Percentiles rank a stretch among this genome's conserved stretches.
phyloP scores from a whole-genome alignment of 768 basidiomycete species.

The Rhizopogon vinicolor region DNA sequence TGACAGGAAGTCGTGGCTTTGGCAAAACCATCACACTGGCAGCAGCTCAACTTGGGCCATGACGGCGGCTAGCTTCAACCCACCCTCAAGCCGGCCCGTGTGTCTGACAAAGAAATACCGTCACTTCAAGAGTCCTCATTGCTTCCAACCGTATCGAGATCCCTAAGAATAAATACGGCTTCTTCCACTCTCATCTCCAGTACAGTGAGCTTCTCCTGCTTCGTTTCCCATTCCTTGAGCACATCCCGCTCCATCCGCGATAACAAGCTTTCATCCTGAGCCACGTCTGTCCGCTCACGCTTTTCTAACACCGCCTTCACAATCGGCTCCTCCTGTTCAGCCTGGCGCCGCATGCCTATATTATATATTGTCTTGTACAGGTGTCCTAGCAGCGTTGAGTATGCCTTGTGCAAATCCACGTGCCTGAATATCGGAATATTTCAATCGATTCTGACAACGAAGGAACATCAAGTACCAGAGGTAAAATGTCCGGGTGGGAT shows the following conservation, averaged over 20 bases:
- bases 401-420: conserved; percentile 82
- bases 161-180: conserved; percentile 84
- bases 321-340: conserved; percentile 64
- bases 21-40: too few species aligned
- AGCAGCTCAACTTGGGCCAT: too few species aligned
- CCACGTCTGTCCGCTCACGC: conserved; percentile 79
- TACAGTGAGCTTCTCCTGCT: conserved; percentile 67
- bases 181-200: conserved; percentile 86
- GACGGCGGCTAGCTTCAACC: too few species aligned
- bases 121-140: conserved; percentile 36
- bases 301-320: conserved; percentile 77
- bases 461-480: conserved; percentile 59
- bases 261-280: conserved; percentile 65
- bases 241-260: conserved; percentile 73
- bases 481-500: conserved; percentile 85
- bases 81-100: too few species aligned
- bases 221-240: conserved; percentile 69
- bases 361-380: conserved; percentile 92
- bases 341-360: conserved; percentile 64
- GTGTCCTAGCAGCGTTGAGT: conserved; percentile 67
- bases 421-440: conserved; percentile 51
- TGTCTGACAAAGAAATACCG: too few species aligned
- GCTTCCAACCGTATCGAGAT: conserved; percentile 53
- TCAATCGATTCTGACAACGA: not conserved
- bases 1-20: too few species aligned